Evolutionary conservation across 176 grass and related monocot genomes (phyloP), one percentile per base, ranked within the genome.

Genomic region (Thalia dealbata): DNA sequence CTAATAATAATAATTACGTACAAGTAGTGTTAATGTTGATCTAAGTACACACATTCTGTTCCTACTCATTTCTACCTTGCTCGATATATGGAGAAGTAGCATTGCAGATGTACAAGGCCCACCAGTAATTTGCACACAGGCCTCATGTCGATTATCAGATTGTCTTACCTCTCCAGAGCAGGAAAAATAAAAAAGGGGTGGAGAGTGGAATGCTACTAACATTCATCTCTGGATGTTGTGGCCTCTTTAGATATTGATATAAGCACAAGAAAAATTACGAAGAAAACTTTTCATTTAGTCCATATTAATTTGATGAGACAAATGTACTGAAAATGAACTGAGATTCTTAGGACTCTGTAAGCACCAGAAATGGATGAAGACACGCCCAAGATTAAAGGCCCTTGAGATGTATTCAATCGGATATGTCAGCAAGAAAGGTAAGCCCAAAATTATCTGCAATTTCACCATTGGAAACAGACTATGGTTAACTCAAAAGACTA

Each of bases 291-390:
- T 32, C 4, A 3, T 6, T 18, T 28, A 30, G 25, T 14, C 26
- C 25, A 58, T 7, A 58, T 58, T 58, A 58, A 15, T 58, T n/a
- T 58, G 18, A 58, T 58, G 3, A 58, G 26, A 10, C 25, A 64
- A 64, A 30, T 70, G 8, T 67, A 38, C 64, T 67, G 14, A 24
- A 32, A 30, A 64, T n/a, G 14, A 64, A 14, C 15, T 58, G 14
- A 3, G 67, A 43, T 69, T 69, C 8, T 24, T 38, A 21, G 48
- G 67, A 42, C 19, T 71, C 22, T 10, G 32, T 48, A 78, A 48
- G 54, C 73, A 97, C 95, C 95, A 97, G 83, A 97, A 92, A 81
- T 97, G 95, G 80, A 97, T 93, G 73, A 97, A 97, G 76, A 97
- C 85, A 76, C 90, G 89, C 0, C 90, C 95, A 27, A 97, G 85